phyloP scores from a whole-genome alignment of 257 asterid genomes.

The Apocynum venetum region DNA sequence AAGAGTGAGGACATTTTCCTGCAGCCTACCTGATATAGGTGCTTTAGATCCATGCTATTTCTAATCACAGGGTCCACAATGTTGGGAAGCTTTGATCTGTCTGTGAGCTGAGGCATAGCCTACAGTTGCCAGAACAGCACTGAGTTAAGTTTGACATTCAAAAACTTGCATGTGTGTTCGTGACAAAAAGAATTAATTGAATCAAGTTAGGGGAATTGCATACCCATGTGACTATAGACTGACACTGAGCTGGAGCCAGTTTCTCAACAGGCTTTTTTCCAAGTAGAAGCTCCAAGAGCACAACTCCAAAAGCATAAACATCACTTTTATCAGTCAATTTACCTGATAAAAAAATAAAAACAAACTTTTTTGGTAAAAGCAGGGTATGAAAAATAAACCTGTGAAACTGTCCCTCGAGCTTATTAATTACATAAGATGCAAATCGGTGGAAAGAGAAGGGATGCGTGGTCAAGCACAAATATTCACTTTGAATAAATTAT shows the following conservation, averaged over 20 bases:
- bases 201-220: slow-evolving; percentile 7
- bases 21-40: slow-evolving; percentile 54
- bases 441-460: not conserved
- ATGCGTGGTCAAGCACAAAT: not conserved
- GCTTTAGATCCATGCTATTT: slow-evolving; percentile 57
- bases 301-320: slow-evolving; percentile 78
- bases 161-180: not conserved
- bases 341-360: slow-evolving; percentile 29
- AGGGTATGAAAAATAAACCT: not conserved
- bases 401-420: not conserved
- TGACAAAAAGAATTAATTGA: slow-evolving; percentile 10
- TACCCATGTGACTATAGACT: slow-evolving; percentile 77
- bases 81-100: slow-evolving; percentile 59
- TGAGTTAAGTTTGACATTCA: slow-evolving; percentile 5
- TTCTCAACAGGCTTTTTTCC: slow-evolving; percentile 70
- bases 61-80: slow-evolving; percentile 64
- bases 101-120: slow-evolving; percentile 90
- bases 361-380: not conserved
- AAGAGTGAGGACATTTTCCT: not conserved
- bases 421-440: not conserved
- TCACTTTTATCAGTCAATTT: slow-evolving; percentile 71
- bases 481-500: not conserved
- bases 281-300: slow-evolving; percentile 67
- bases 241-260: slow-evolving; percentile 48
- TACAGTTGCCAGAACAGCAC: slow-evolving; percentile 23